Evolutionary conservation across 495 filamentous ascomycete species (phyloP), one percentile per base, ranked within the genome.

Genomic region (Aspergillus cristatus): DNA sequence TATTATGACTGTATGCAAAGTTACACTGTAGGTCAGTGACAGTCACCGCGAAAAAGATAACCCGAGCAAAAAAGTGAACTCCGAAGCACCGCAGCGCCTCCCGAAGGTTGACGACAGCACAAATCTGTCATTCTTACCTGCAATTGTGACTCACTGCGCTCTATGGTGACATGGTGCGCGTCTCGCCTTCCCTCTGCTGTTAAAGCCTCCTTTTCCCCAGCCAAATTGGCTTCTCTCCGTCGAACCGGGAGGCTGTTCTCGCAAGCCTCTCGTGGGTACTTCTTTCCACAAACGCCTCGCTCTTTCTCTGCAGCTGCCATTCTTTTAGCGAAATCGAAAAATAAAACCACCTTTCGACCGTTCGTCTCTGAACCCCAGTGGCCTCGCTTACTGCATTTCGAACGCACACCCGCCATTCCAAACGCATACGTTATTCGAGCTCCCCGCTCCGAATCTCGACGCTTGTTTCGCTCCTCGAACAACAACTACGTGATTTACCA

Each of bases 141-240:
- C 14, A 12, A 14, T 15, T 33, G 28, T 30, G 12, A 6, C 17
- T 40, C 11, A 14, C 38, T 12, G 16, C 18, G 16, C 32, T 13
- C 25, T 24, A 24, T 24, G 20, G 2, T 34, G 46, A 43, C 39
- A 51, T 43, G 43, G 39, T 26, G 20, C 33, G 3, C 18, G 8
- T 8, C 16, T 14, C 11, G 6, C 18, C 12, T 35, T n/a, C 16
- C 29, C 16, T 34, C 16, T 17, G 20, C 8, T 24, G 20, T 4
- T 4, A 8, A 24, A 24, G n/a, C n/a, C n/a, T n/a, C n/a, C n/a
- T n/a, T n/a, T n/a, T 24, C 8, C 4, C 20, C 43, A 58, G 50
- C 46, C 62, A 70, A 55, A 40, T 68, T 70, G 66, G 66, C 66
- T 62, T 65, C 59, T 43, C 33, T 59, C 45, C 43, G 36, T 16